Base-by-base conservation (phyloP, 768 basidiomycete genomes). In the Mycena belliarum region DNA sequence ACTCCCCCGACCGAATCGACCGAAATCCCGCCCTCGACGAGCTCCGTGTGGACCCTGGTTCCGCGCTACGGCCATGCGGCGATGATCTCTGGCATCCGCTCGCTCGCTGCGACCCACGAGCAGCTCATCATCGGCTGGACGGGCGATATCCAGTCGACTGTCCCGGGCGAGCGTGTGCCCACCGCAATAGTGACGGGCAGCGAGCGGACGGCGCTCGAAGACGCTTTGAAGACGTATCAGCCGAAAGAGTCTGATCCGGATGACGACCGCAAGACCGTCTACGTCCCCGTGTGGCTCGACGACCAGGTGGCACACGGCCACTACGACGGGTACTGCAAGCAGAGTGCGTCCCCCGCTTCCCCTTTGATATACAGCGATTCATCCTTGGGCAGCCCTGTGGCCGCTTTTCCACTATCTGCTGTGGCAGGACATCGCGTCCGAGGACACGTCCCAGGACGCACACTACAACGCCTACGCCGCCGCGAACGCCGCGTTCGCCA, bases 291-390 rank as follows among this genome's bases (percentile, higher is more conserved):
- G 14, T 97, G 92, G 91, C 78, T 95, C 33, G 88, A 91, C 65
- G 91, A 93, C 65, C 84, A 89, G 70, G 84, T 94, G 37, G 94
- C 93, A 21, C 91, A 94, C 66, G 93, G 89, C 0, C 95, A 97
- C 70, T 97, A 98, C 70, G 95, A 98, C 64, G 95, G 95, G 0
- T 98, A 97, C 72, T 98, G 95, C 83, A 99, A 99, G 73, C 88
- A 89, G 68, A 96, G 94, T 95, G 66, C 72, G 90, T 84, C 40
- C 40, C 57, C 12, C 18, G 59, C 49, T 37, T 51, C 14, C 40
- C 52, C 25, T 21, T 33, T 52, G 46, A 35, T 16, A 38, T 37
- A 20, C 55, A 21, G 54, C 60, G 29, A 12, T 6, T 35, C 44
- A 49, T 23, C 7, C 5, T 18, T 29, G 23, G 0, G 29, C 66